Evolutionary conservation across 2,329 filamentous ascomycete genomes (phyloP).

Genomic region (Apiospora koreana): DNA sequence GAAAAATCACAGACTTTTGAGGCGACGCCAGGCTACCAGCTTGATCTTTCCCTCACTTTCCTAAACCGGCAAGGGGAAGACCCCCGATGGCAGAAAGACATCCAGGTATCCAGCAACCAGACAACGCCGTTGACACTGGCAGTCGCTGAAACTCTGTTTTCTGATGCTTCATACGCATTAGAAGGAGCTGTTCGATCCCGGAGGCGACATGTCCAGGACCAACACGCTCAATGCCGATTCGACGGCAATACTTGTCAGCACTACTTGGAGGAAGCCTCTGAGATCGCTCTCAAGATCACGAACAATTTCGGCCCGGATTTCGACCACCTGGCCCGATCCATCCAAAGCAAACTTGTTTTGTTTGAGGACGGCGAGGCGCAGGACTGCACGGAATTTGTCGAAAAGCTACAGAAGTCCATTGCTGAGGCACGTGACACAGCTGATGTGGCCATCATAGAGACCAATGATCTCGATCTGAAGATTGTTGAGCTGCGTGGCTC

Average conservation of each 20-base stretch:
- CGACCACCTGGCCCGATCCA: slow-evolving; percentile 43
- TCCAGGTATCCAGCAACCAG: slow-evolving; percentile 49
- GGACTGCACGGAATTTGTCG: slow-evolving; percentile 48
- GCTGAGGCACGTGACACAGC: slow-evolving; percentile 38
- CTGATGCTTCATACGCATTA: slow-evolving; percentile 43
- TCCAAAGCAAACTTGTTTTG: slow-evolving; percentile 46
- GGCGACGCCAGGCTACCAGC: slow-evolving; percentile 49
- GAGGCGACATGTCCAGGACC: slow-evolving; percentile 42
- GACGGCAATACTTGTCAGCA: slow-evolving; percentile 38
- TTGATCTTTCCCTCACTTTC: slow-evolving; percentile 48
- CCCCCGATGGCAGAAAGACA: slow-evolving; percentile 38
- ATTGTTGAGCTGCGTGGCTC: slow-evolving; percentile 47
- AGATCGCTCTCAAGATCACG: slow-evolving; percentile 45
- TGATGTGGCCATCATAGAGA: slow-evolving; percentile 41
- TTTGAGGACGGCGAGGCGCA: slow-evolving; percentile 43
- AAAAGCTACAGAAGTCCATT: slow-evolving; percentile 39
- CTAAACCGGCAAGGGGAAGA: slow-evolving; percentile 35
- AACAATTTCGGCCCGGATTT: slow-evolving; percentile 54
- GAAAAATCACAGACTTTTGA: slow-evolving; percentile 48
- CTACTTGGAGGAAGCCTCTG: slow-evolving; percentile 45
- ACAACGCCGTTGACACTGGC: slow-evolving; percentile 47
- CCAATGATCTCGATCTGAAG: slow-evolving; percentile 51
- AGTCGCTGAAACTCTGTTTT: slow-evolving; percentile 49
- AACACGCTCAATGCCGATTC: slow-evolving; percentile 39
- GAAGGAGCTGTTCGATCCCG: slow-evolving; percentile 42